These are phyloP conservation scores for Agaricus subrufescens DNA, from an alignment of 768 basidiomycete species.

Conservation along the genomic window DNA sequence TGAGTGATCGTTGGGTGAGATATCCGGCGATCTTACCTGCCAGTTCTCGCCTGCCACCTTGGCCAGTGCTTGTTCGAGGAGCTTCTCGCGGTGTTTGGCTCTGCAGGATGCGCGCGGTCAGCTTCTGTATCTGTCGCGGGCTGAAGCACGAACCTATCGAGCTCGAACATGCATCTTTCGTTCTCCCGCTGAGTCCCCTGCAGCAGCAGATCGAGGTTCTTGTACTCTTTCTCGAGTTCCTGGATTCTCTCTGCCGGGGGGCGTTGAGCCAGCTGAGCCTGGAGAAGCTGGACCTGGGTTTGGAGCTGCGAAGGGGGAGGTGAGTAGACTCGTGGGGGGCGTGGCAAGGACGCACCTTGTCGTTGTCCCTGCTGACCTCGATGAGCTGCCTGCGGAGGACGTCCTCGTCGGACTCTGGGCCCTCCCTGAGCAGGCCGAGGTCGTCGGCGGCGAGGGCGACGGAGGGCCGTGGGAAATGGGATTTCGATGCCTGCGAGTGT, in stretches of 20 bases:
- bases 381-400: conserved; percentile 56
- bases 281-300: conserved; percentile 56
- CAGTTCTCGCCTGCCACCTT: conserved; percentile 76
- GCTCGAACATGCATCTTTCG: conserved; percentile 76
- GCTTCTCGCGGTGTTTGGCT: conserved; percentile 66
- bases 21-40: conserved; percentile 50
- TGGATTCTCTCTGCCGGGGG: conserved; percentile 68
- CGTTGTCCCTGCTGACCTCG: conserved; percentile 67
- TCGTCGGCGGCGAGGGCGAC: conserved; percentile 50
- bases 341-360: conserved; percentile 45
- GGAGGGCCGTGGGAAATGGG: conserved; percentile 45
- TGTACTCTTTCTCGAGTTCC: conserved; percentile 65
- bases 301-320: conserved; percentile 39
- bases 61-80: conserved; percentile 67
- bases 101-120: conserved; percentile 23
- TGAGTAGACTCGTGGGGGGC: background rate
- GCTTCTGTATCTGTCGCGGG: background rate
- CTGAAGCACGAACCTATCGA: conserved; percentile 52
- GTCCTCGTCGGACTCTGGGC: conserved; percentile 57
- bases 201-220: conserved; percentile 69
- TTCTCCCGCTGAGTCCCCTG: conserved; percentile 85
- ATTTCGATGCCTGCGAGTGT: conserved; percentile 59
- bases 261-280: conserved; percentile 59
- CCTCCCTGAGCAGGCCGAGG: conserved; percentile 54
- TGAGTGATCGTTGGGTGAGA: background rate